phyloP scores from a whole-genome alignment of 257 asterid species.

The Solanum chiquidenum region DNA sequence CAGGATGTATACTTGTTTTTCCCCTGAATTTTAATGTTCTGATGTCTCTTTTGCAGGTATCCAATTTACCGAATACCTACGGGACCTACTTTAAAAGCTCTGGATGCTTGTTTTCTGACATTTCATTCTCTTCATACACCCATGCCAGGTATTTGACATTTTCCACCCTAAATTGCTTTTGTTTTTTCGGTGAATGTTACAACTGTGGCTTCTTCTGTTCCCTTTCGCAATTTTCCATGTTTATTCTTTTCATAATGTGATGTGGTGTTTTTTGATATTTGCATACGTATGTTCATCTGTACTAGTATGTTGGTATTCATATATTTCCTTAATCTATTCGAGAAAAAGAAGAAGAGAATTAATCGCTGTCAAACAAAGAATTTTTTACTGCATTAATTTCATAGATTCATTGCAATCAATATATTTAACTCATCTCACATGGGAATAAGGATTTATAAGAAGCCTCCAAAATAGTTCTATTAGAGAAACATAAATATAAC shows the following conservation, averaged over 20 bases:
- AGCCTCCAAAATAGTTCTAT: background rate
- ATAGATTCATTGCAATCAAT: background rate
- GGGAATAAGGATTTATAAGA: background rate
- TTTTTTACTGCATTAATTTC: background rate
- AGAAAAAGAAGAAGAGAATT: background rate
- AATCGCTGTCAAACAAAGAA: background rate
- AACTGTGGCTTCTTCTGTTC: background rate
- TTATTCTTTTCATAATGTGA: background rate
- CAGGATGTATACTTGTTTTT: background rate
- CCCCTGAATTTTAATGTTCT: background rate
- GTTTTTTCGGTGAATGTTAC: background rate
- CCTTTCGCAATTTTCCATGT: background rate
- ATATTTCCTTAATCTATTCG: background rate
- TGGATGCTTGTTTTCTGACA: conserved; percentile 91
- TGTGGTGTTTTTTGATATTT: background rate
- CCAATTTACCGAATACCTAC: conserved; percentile 96
- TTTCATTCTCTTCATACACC: conserved; percentile 88
- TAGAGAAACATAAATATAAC: background rate
- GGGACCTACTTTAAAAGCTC: conserved; percentile 75
- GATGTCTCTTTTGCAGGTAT: conserved; percentile 40
- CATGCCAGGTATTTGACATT: conserved; percentile 36
- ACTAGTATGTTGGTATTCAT: background rate
- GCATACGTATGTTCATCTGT: background rate
- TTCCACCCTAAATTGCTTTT: background rate
- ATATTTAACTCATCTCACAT: background rate